Percentiles rank a stretch among this genome's conserved stretches.
Evolutionary conservation across 768 basidiomycete species (phyloP).

Genomic region (Leccinum subtestaceum): DNA sequence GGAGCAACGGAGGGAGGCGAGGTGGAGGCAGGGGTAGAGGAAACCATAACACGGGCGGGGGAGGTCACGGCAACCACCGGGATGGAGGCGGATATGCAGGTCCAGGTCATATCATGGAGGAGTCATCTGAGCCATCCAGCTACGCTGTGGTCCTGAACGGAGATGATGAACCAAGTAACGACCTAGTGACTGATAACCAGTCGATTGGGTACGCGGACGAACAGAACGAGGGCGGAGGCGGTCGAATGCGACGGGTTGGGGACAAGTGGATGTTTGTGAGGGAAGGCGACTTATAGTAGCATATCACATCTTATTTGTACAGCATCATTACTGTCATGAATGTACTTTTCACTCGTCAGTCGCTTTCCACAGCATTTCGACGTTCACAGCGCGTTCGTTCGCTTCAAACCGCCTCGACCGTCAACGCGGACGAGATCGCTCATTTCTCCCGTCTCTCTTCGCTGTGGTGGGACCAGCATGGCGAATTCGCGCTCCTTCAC

Average conservation of each 20-base stretch:
- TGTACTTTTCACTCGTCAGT: background rate
- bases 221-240: slow-evolving; percentile 27
- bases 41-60: slow-evolving; percentile 31
- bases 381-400: slow-evolving; percentile 11
- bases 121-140: slow-evolving; percentile 36
- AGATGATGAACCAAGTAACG: slow-evolving; percentile 29
- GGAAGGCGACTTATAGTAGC: slow-evolving; percentile 26
- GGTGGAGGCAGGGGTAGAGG: slow-evolving; percentile 39
- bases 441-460: slow-evolving; percentile 87
- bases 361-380: slow-evolving; percentile 22
- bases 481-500: slow-evolving; percentile 86
- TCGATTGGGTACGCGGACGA: slow-evolving; percentile 1
- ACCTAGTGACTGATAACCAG: background rate
- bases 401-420: slow-evolving; percentile 30
- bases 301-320: slow-evolving; percentile 24
- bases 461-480: slow-evolving; percentile 95
- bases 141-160: slow-evolving; percentile 63
- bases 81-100: slow-evolving; percentile 37
- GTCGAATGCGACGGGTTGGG: slow-evolving; percentile 66
- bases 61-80: slow-evolving; percentile 48
- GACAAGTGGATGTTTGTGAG: slow-evolving; percentile 73
- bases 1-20: slow-evolving; percentile 36
- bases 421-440: slow-evolving; percentile 79
- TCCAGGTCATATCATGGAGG: slow-evolving; percentile 9
- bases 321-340: slow-evolving; percentile 4